Evolutionary conservation across 306 rosid genomes (phyloP).

Genomic region (Elaeagnus macrophylla): DNA sequence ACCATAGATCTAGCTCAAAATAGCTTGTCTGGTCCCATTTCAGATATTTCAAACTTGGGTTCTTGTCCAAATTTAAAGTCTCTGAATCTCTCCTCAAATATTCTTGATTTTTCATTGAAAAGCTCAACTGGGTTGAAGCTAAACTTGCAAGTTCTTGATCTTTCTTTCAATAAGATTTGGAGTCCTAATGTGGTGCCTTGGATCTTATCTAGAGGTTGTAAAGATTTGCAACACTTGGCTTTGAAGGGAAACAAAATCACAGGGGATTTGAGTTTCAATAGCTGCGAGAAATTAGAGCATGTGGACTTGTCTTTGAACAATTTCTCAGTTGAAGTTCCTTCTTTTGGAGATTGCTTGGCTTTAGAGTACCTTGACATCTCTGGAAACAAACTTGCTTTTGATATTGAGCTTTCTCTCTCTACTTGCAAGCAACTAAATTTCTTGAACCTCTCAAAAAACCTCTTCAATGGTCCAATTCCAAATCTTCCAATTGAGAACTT

Average conservation of each 20-base stretch:
- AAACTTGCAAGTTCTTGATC: slow-evolving; percentile 41
- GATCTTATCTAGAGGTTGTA: slow-evolving; percentile 36
- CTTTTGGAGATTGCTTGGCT: slow-evolving; percentile 54
- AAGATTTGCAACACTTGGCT: slow-evolving; percentile 22
- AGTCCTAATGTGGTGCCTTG: slow-evolving; percentile 41
- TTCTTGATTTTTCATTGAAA: slow-evolving; percentile 27
- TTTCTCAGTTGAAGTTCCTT: slow-evolving; percentile 40
- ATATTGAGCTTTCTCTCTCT: slow-evolving; percentile 31
- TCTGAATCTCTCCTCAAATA: slow-evolving; percentile 61
- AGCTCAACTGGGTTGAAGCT: slow-evolving; percentile 17
- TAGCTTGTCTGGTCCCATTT: slow-evolving; percentile 41
- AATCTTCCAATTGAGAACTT: slow-evolving; percentile 35
- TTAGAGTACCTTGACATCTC: slow-evolving; percentile 60
- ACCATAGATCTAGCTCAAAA: slow-evolving; percentile 69
- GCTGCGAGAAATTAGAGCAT: slow-evolving; percentile 26
- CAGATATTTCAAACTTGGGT: slow-evolving; percentile 26
- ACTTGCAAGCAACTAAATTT: slow-evolving; percentile 35
- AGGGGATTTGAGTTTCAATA: slow-evolving; percentile 42
- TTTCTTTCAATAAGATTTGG: slow-evolving; percentile 51
- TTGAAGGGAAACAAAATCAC: slow-evolving; percentile 57
- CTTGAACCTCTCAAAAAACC: slow-evolving; percentile 60
- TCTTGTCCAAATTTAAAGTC: slow-evolving; percentile 39
- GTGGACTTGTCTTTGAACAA: slow-evolving; percentile 71
- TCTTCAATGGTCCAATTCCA: slow-evolving; percentile 52
- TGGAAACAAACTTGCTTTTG: slow-evolving; percentile 59